Evolutionary conservation across 2,329 filamentous ascomycete species (phyloP).

Genomic region (Eurotiales sp.): DNA sequence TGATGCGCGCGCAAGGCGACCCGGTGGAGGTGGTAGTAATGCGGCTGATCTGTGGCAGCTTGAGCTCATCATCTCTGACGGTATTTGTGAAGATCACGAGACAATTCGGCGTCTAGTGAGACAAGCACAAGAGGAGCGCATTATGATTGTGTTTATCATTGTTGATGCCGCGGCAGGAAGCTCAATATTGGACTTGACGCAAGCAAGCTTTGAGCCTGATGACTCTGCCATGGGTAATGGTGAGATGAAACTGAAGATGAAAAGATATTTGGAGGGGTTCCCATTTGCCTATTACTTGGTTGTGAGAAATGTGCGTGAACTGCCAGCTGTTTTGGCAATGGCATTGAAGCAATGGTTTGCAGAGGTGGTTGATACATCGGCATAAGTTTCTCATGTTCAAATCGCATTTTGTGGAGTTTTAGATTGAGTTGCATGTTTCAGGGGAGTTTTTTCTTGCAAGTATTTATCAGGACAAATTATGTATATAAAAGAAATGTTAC

Average conservation of each 20-base stretch:
- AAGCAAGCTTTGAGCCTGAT: conserved; percentile 75
- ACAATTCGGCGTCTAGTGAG: conserved; percentile 76
- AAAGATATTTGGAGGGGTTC: conserved; percentile 90
- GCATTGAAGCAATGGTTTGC: conserved; percentile 95
- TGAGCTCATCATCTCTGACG: conserved; percentile 87
- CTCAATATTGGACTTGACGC: conserved; percentile 78
- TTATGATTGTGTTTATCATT: conserved; percentile 98
- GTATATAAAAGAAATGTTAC: neutral
- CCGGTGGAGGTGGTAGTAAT: conserved; percentile 40
- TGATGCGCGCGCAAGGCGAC: conserved; percentile 63
- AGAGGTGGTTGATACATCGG: conserved; percentile 54
- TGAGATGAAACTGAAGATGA: conserved; percentile 68
- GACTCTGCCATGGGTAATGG: conserved; percentile 52
- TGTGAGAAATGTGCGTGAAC: conserved; percentile 84
- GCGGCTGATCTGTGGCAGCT: conserved; percentile 83
- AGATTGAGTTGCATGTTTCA: conserved; percentile 1
- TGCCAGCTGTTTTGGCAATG: conserved; percentile 82
- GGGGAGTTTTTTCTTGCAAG: conserved; percentile 2
- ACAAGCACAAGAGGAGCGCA: conserved; percentile 84
- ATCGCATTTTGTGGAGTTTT: conserved; percentile 12
- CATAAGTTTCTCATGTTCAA: conserved; percentile 20
- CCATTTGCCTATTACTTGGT: conserved; percentile 97
- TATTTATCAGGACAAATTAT: neutral
- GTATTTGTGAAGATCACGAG: conserved; percentile 86
- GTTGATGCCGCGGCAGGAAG: conserved; percentile 64